Evolutionary conservation across 805 yeast species (phyloP).

Genomic region (Middelhovenomyces tepae): DNA sequence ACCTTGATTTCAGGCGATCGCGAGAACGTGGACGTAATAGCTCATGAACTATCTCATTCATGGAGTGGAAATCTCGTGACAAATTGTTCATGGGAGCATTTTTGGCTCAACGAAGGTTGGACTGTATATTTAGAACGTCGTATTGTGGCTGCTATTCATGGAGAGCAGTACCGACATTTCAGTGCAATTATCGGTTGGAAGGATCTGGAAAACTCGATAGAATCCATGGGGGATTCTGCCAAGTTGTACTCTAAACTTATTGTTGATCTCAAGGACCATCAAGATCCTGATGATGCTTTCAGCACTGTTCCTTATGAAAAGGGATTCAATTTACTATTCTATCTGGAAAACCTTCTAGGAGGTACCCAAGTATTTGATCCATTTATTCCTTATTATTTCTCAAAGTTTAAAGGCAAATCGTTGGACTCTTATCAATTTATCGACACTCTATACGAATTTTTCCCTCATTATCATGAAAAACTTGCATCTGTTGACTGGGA

Average conservation of each 20-base stretch:
- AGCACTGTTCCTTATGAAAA: conserved; percentile 86
- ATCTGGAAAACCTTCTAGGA: conserved; percentile 61
- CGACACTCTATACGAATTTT: conserved; percentile 65
- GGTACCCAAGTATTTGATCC: conserved; percentile 62
- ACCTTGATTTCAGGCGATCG: conserved; percentile 79
- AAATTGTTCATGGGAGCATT: conserved; percentile 86
- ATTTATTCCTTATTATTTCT: conserved; percentile 71
- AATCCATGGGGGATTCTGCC: conserved; percentile 49
- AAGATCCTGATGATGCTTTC: conserved; percentile 86
- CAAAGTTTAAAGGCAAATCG: conserved; percentile 56
- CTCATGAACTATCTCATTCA: conserved; percentile 88
- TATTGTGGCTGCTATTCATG: conserved; percentile 69
- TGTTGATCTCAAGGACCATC: conserved; percentile 47
- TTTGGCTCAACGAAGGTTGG: conserved; percentile 96
- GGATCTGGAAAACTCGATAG: conserved; percentile 59
- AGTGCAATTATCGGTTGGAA: conserved; percentile 85
- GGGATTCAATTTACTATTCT: conserved; percentile 72
- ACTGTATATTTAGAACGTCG: conserved; percentile 86
- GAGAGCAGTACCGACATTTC: conserved; percentile 70
- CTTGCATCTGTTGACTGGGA: conserved; percentile 77
- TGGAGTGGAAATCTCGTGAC: conserved; percentile 92
- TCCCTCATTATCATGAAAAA: conserved; percentile 32
- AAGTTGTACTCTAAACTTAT: conserved; percentile 49
- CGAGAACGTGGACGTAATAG: conserved; percentile 80
- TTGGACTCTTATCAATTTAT: conserved; percentile 76